Evolutionary conservation across 164 flowering plant genomes (phyloP).

Genomic region (Macadamia integrifolia): DNA sequence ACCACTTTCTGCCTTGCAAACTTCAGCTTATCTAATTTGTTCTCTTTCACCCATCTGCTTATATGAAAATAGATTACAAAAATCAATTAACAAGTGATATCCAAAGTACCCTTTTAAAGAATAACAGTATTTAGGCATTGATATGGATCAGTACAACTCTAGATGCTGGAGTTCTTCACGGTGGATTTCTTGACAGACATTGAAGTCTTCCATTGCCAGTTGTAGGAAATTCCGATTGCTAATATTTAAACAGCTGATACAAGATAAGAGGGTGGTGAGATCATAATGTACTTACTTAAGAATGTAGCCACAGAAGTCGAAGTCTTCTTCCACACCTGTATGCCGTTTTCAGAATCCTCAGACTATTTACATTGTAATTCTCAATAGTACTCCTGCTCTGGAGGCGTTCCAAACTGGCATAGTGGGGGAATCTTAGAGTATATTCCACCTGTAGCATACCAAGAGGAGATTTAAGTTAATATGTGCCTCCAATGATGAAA

Average conservation of each 20-base stretch:
- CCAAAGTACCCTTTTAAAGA: background rate
- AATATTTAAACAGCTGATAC: slow-evolving; percentile 35
- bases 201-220: slow-evolving; percentile 57
- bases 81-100: background rate
- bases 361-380: slow-evolving; percentile 15
- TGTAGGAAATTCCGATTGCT: slow-evolving; percentile 29
- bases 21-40: slow-evolving; percentile 62
- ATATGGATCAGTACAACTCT: slow-evolving; percentile 44
- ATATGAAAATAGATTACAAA: slow-evolving; percentile 46
- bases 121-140: background rate
- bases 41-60: slow-evolving; percentile 71
- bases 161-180: slow-evolving; percentile 45
- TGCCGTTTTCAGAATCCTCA: slow-evolving; percentile 19
- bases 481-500: too few relatives aligned
- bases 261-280: background rate
- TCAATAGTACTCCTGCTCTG: slow-evolving; percentile 52
- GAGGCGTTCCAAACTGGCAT: slow-evolving; percentile 26
- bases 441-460: slow-evolving; percentile 45
- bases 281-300: background rate
- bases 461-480: background rate
- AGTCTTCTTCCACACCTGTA: slow-evolving; percentile 15
- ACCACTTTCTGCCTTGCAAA: slow-evolving; percentile 79
- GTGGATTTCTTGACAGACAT: slow-evolving; percentile 41
- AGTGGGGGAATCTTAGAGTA: slow-evolving; percentile 21
- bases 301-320: too few relatives aligned